Evolutionary conservation across 331 rosid species (phyloP), one percentile per base, ranked within the genome.

Genomic region (Quercus tomentella): DNA sequence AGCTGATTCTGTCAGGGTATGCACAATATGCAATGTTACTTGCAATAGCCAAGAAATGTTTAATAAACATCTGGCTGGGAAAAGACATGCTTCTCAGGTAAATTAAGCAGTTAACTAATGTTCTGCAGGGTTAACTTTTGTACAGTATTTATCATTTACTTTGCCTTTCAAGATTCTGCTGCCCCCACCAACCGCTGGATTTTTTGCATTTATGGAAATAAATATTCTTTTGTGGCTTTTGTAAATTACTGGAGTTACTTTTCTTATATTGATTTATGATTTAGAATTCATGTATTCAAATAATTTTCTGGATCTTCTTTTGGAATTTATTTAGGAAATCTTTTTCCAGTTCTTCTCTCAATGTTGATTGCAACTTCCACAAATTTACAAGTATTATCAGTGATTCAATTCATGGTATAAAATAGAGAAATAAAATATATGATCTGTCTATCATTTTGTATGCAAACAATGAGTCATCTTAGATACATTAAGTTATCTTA

Each of bases 31-130:
- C 86, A 87, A 91, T 20, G 56, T 91, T 74, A 84, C 57, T 52
- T 88, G 94, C 82, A 87, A 84, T 56, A 89, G 93, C 77, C 83
- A 83, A 84, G 89, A 89, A 15, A 86, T 82, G 65, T 93, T 60
- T 70, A 80, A 17, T 70, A 87, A 80, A 75, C 96, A 93, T 83
- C 58, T 89, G 73, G 67, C 80, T 52, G 96, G 96, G 82, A 87
- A 82, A 84, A 91, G 78, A 81, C 94, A 93, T 43, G 76, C 82
- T 49, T 81, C 86, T 77, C 91, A 85, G 92, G 97, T 93, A 77
- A 91, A 60, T 76, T 74, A 31, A 54, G 76, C 62, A 51, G 66
- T 70, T 22, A 78, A 67, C 67, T 51, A 41, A 31, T 73, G 70
- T 82, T 87, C 56, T 41, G 6, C 67, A 31, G 58, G 77, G 20